Evolutionary conservation across 2,329 filamentous ascomycete species (phyloP).

Genomic region (Diaporthe vaccinii): DNA sequence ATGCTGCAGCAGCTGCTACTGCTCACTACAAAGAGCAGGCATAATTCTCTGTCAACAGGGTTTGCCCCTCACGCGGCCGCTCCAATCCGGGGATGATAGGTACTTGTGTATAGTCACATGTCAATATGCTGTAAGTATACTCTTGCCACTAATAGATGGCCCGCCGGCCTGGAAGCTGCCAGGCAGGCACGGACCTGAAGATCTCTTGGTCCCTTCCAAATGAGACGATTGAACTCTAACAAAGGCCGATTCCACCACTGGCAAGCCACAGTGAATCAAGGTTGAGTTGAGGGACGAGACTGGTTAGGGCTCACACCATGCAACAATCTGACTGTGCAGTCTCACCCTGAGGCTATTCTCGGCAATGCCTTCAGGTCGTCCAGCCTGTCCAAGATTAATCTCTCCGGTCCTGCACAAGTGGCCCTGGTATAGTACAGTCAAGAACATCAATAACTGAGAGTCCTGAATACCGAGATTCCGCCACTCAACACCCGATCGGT

Average conservation of each 20-base stretch:
- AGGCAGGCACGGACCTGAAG: constrained; percentile 27
- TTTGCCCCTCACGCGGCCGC: constrained; percentile 19
- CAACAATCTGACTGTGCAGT: not conserved
- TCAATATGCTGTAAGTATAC: not conserved
- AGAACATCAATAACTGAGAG: not conserved
- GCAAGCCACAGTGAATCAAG: not conserved
- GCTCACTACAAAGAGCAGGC: constrained; percentile 3
- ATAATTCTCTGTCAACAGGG: constrained; percentile 22
- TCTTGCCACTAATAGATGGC: not conserved
- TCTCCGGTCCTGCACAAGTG: too few relatives aligned
- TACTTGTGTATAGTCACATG: fast-evolving
- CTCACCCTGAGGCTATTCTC: not conserved
- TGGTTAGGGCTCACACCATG: not conserved
- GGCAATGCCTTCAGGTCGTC: not conserved
- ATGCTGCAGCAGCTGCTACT: not conserved
- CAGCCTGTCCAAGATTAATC: not conserved
- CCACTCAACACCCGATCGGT: constrained; percentile 14
- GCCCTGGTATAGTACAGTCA: not conserved
- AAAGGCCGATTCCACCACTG: not conserved
- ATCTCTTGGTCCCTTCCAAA: constrained; percentile 12
- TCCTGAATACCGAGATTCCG: constrained; percentile 7
- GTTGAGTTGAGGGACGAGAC: not conserved
- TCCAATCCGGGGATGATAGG: constrained; percentile 11
- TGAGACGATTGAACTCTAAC: constrained; percentile 27
- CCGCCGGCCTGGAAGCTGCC: constrained; percentile 22